These are phyloP conservation scores for Annona cherimola DNA, from an alignment of 164 flowering plant species.

Conservation along the genomic window DNA sequence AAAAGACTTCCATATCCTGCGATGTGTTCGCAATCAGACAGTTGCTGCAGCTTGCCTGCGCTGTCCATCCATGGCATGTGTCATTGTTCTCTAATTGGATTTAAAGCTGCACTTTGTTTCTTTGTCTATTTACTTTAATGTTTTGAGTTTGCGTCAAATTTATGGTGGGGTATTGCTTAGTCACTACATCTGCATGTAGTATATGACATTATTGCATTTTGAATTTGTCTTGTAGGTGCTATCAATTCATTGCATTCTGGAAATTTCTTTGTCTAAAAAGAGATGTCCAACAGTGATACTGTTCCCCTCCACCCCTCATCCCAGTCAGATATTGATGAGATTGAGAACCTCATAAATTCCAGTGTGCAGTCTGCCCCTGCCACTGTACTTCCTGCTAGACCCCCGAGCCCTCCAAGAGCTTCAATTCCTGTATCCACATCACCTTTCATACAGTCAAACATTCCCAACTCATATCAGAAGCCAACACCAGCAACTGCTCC, in stretches of 20 bases:
- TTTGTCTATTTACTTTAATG: not conserved
- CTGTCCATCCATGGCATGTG: not conserved
- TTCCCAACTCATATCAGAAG: conserved; percentile 27
- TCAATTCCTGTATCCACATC: conserved; percentile 81
- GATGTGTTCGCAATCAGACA: not conserved
- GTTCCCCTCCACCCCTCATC: conserved; percentile 81
- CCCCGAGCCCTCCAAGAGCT: conserved; percentile 75
- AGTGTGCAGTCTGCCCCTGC: conserved; percentile 53
- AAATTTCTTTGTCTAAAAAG: not conserved
- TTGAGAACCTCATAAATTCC: conserved; percentile 84
- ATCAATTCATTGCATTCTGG: not conserved
- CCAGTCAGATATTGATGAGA: conserved; percentile 98
- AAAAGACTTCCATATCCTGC: not conserved
- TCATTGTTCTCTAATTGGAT: not conserved
- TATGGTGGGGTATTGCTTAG: not conserved
- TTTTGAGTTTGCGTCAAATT: not conserved
- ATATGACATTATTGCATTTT: not conserved
- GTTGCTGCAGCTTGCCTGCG: not conserved
- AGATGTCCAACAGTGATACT: conserved; percentile 68
- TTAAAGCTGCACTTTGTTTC: not conserved
- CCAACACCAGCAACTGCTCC: conserved; percentile 21
- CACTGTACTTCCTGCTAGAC: conserved; percentile 70
- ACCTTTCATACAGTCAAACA: conserved; percentile 62
- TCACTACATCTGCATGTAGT: not conserved
- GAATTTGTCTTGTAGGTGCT: not conserved